phyloP scores from a whole-genome alignment of 345 rosid species.

The Crucihimalaya himalaica region DNA sequence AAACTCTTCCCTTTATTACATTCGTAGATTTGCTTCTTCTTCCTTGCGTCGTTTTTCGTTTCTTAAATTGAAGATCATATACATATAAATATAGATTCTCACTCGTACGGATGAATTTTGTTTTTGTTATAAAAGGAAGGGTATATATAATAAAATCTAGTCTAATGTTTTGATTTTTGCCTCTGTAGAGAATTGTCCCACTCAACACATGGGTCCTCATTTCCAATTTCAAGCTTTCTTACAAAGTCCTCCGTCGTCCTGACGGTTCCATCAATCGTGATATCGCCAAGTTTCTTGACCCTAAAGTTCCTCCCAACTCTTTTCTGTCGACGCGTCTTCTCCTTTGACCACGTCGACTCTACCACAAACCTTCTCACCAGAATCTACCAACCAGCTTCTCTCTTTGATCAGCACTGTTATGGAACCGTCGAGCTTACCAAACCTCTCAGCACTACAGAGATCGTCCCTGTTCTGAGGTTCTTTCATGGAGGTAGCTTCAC shows the following conservation, averaged over 20 bases:
- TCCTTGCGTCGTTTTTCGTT: neutral
- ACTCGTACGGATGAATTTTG: neutral
- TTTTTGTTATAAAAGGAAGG: neutral
- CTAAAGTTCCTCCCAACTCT: conserved; percentile 77
- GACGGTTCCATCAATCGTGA: conserved; percentile 95
- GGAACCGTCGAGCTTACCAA: conserved; percentile 56
- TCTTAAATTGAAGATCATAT: neutral
- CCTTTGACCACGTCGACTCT: conserved; percentile 84
- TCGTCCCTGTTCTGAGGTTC: conserved; percentile 80
- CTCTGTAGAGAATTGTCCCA: conserved; percentile 87
- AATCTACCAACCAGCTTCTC: conserved; percentile 57
- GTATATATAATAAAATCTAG: neutral
- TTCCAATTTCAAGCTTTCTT: conserved; percentile 93
- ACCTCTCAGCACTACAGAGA: conserved; percentile 69
- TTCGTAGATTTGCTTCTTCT: conserved; percentile 10
- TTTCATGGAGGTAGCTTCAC: conserved; percentile 98
- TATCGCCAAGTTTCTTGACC: conserved; percentile 90
- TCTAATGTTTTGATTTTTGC: neutral
- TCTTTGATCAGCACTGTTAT: conserved; percentile 42
- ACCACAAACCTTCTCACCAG: conserved; percentile 77
- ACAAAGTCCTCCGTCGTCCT: conserved; percentile 85
- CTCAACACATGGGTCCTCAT: conserved; percentile 97
- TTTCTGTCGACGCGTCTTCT: conserved; percentile 84
- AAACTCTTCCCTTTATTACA: too few relatives aligned
- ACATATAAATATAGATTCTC: too few relatives aligned